Evolutionary conservation across 257 asterid genomes (phyloP).

Genomic region (Lantana camara): DNA sequence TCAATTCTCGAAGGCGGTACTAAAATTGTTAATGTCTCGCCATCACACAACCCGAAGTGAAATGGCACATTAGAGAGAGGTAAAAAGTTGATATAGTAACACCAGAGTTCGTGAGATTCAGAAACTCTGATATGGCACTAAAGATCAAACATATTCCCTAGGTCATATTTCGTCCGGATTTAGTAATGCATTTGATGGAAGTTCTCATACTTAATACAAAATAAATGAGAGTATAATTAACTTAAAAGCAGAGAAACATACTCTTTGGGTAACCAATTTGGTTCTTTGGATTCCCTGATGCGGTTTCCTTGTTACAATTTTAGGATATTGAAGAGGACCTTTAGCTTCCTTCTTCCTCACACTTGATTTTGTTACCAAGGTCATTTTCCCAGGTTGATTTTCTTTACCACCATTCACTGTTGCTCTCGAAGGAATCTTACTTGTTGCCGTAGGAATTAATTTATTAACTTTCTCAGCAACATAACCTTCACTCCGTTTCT

Average conservation of each 20-base stretch:
- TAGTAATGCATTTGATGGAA: background rate
- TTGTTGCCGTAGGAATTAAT: slow-evolving; percentile 12
- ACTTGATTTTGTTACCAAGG: slow-evolving; percentile 22
- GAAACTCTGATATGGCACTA: background rate
- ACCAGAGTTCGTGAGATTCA: background rate
- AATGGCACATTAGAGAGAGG: background rate
- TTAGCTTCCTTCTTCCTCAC: slow-evolving; percentile 20
- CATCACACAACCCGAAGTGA: too few relatives aligned
- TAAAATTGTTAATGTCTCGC: too few relatives aligned
- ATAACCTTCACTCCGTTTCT: slow-evolving; percentile 17
- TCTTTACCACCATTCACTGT: slow-evolving; percentile 35
- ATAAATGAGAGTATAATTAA: background rate
- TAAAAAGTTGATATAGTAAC: background rate
- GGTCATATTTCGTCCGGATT: background rate
- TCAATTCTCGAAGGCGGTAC: too few relatives aligned
- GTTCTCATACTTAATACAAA: background rate
- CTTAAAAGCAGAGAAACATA: slow-evolving; percentile 16
- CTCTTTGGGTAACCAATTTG: slow-evolving; percentile 32
- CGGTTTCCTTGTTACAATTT: slow-evolving; percentile 22
- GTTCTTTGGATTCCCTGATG: slow-evolving; percentile 27
- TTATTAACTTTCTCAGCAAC: slow-evolving; percentile 24
- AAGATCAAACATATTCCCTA: background rate
- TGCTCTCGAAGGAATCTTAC: slow-evolving; percentile 23
- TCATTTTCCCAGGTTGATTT: slow-evolving; percentile 30
- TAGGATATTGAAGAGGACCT: slow-evolving; percentile 11